A percentile compares a stretch with the other conserved stretches of the same genome.
These are phyloP conservation scores for Fusarium haematococcum DNA, from an alignment of 2,329 filamentous ascomycete genomes.

Conservation along the genomic window DNA sequence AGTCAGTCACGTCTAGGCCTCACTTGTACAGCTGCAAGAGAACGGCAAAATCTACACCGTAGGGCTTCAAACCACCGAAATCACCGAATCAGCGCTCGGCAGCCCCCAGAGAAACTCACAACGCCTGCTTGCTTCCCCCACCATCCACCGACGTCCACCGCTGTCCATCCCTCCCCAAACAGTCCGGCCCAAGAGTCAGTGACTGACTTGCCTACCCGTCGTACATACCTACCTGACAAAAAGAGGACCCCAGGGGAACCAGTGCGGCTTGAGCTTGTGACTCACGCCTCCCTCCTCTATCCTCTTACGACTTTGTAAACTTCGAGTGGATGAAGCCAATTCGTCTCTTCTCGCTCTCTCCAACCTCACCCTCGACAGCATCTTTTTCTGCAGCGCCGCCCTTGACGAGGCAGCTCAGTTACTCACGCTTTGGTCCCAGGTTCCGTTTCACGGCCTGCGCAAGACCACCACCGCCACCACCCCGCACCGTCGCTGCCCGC, in stretches of 20 bases:
- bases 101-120: conserved; percentile 33
- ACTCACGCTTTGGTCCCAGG: conserved; percentile 23
- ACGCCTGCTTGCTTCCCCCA: conserved; percentile 35
- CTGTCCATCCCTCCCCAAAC: conserved; percentile 19
- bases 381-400: conserved; percentile 23
- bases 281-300: conserved; percentile 41
- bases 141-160: conserved; percentile 28
- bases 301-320: conserved; percentile 29
- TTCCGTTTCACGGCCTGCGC: conserved; percentile 40
- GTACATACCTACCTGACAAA: not conserved
- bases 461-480: conserved; percentile 30
- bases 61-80: conserved; percentile 37
- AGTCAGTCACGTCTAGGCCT: conserved; percentile 9
- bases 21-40: conserved; percentile 4
- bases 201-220: not conserved
- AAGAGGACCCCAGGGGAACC: conserved; percentile 12
- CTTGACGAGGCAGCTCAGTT: conserved; percentile 35
- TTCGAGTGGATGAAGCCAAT: conserved; percentile 47
- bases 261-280: conserved; percentile 41
- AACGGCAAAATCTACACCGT: conserved; percentile 1
- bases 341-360: conserved; percentile 35
- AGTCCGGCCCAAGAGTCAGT: conserved; percentile 7
- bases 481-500: conserved; percentile 33
- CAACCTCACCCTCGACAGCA: conserved; percentile 23
- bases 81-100: conserved; percentile 40